These are phyloP conservation scores for Podila minutissima DNA, from an alignment of 192 early-diverging fungal species.

Conservation along the genomic window DNA sequence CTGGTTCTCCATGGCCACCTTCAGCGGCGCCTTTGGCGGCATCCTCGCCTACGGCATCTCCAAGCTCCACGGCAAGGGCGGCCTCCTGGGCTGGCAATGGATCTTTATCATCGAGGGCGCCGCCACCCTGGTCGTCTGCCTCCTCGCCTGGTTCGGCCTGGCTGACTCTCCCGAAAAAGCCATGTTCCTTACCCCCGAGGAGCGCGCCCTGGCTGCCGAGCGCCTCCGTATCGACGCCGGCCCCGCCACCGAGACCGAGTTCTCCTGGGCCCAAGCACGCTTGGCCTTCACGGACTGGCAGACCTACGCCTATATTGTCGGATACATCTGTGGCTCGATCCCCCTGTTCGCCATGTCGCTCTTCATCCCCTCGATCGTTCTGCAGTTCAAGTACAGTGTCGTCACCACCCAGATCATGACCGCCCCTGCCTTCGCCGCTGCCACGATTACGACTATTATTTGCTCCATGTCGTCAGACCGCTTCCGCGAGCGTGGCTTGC, in stretches of 20 bases:
- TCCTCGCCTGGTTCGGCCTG: conserved; percentile 50
- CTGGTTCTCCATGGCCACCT: conserved; percentile 56
- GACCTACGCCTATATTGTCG: conserved; percentile 53
- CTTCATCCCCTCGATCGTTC: conserved; percentile 74
- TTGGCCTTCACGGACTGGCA: conserved; percentile 56
- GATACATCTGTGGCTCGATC: conserved; percentile 66
- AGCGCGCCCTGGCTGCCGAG: conserved; percentile 39
- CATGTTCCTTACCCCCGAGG: conserved; percentile 53
- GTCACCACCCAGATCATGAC: conserved; percentile 33
- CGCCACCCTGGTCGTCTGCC: conserved; percentile 31
- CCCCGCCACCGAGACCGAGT: conserved; percentile 45
- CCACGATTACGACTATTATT: conserved; percentile 24
- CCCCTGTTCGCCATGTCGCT: conserved; percentile 67
- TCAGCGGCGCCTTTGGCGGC: conserved; percentile 66
- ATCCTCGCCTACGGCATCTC: conserved; percentile 67
- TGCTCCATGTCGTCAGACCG: conserved; percentile 50
- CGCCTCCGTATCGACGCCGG: conserved; percentile 57
- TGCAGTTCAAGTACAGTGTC: conserved; percentile 11
- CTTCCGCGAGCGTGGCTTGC: conserved; percentile 51
- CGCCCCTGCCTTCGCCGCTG: conserved; percentile 14
- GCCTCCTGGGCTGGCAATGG: conserved; percentile 62
- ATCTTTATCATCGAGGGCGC: conserved; percentile 71
- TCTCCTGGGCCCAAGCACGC: conserved; percentile 51
- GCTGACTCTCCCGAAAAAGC: conserved; percentile 55
- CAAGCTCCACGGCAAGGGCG: conserved; percentile 54